phyloP scores from a whole-genome alignment of 2,329 filamentous ascomycete species.

The Pseudogymnoascus sp. region DNA sequence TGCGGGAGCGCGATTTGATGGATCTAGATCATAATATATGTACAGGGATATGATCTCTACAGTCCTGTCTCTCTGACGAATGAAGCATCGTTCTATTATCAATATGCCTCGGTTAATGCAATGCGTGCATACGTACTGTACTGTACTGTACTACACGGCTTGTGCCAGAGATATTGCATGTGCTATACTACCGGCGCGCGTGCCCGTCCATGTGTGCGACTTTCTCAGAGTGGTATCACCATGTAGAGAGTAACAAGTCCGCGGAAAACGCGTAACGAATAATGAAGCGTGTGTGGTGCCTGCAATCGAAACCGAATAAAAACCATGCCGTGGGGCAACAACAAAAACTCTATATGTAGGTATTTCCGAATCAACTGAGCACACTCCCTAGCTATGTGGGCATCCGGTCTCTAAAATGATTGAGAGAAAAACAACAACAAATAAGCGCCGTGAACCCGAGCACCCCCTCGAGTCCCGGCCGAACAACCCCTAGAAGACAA shows the following conservation, averaged over 20 bases:
- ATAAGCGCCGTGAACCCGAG: constrained; percentile 1
- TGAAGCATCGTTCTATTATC: neutral
- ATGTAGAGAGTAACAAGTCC: neutral
- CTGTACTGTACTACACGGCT: too few species aligned
- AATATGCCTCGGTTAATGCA: neutral
- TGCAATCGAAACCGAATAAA: neutral
- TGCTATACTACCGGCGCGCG: neutral
- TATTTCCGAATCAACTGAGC: constrained; percentile 5
- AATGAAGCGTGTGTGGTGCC: neutral
- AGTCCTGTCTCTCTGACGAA: neutral
- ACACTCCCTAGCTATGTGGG: constrained; percentile 6
- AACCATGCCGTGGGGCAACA: neutral
- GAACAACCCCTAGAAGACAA: neutral
- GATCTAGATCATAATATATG: constrained; percentile 6
- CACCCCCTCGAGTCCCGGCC: neutral
- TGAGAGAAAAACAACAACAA: neutral
- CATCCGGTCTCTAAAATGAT: constrained; percentile 5
- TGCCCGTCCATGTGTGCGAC: neutral
- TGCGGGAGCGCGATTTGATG: constrained; percentile 1
- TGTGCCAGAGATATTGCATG: neutral
- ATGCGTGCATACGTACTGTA: neutral
- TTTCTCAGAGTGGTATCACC: neutral
- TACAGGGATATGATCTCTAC: constrained; percentile 8
- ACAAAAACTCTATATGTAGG: constrained; percentile 5
- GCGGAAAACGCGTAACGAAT: neutral